phyloP scores from a whole-genome alignment of 2,329 filamentous ascomycete genomes.

The Alternaria sp. region DNA sequence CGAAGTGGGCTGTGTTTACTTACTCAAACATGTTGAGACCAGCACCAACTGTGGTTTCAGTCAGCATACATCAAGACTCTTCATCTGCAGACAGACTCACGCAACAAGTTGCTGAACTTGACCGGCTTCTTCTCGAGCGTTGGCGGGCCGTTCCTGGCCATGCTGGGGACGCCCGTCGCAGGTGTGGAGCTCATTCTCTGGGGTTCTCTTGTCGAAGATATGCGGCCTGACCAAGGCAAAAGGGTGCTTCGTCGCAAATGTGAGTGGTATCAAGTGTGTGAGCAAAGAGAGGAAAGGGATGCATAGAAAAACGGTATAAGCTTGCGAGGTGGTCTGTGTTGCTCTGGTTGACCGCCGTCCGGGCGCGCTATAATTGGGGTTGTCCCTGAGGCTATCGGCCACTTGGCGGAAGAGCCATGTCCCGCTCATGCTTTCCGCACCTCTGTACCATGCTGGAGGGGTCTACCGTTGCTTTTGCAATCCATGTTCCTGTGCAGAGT shows the following conservation, averaged over 20 bases:
- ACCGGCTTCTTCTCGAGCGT: constrained; percentile 97
- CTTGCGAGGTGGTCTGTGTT: constrained; percentile 38
- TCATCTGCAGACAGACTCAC: constrained; percentile 53
- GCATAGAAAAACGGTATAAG: constrained; percentile 22
- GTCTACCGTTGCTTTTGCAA: constrained; percentile 8
- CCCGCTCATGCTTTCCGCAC: constrained; percentile 4
- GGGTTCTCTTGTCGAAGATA: constrained; percentile 57
- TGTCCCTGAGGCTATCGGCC: constrained; percentile 20
- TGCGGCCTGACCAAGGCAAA: constrained; percentile 98
- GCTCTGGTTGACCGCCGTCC: constrained; percentile 22
- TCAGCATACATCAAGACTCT: constrained; percentile 29
- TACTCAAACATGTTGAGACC: constrained; percentile 95
- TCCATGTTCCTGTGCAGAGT: not conserved
- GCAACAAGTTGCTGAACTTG: constrained; percentile 98
- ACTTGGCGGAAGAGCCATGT: constrained; percentile 13
- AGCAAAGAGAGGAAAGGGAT: constrained; percentile 26
- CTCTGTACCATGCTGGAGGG: not conserved
- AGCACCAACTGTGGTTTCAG: constrained; percentile 70
- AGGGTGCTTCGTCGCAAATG: constrained; percentile 81
- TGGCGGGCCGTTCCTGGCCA: constrained; percentile 53
- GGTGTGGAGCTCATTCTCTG: constrained; percentile 61
- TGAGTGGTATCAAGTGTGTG: constrained; percentile 19
- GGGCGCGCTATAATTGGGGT: constrained; percentile 25
- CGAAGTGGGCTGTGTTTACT: constrained; percentile 41
- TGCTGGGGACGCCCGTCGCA: constrained; percentile 56